Percentiles rank a stretch among this genome's conserved stretches.
Conservation (phyloP, 2,329 filamentous ascomycete species). For the Epichloe baconii region DNA sequence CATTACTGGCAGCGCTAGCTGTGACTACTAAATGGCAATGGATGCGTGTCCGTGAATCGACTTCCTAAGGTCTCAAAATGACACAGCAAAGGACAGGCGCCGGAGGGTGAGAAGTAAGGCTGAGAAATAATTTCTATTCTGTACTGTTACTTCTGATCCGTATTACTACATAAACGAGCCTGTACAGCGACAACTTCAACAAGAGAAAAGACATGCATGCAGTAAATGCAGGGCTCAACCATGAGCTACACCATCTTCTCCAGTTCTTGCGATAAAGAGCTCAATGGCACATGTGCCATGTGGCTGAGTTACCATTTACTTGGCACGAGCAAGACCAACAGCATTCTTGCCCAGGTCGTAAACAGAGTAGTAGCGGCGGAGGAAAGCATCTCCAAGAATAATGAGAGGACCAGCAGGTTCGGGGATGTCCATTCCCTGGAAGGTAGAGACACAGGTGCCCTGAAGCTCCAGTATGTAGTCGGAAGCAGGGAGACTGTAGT, state of each 20-base stretch:
- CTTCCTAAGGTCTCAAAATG: too few relatives aligned
- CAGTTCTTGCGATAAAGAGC: neutral
- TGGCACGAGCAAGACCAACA: conserved; percentile 80
- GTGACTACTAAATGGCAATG: too few relatives aligned
- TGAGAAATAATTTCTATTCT: conserved; percentile 11
- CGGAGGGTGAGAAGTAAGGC: conserved; percentile 9
- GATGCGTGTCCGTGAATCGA: too few relatives aligned
- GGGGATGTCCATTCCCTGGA: conserved; percentile 93
- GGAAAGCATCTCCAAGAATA: conserved; percentile 82
- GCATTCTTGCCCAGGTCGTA: conserved; percentile 86
- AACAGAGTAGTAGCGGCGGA: conserved; percentile 84
- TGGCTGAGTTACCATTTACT: conserved; percentile 26
- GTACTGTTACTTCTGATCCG: neutral
- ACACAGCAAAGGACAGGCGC: neutral
- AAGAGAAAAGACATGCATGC: neutral
- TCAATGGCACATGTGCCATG: neutral
- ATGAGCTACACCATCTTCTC: neutral
- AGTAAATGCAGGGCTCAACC: neutral
- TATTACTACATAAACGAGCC: neutral
- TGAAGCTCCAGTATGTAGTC: conserved; percentile 96
- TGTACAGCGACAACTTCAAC: neutral
- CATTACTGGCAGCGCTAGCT: too few relatives aligned
- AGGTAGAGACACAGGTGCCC: conserved; percentile 91
- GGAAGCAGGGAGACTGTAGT: conserved; percentile 78
- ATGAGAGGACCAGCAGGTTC: conserved; percentile 81